Percentiles rank a stretch among this genome's conserved stretches.
phyloP scores from a whole-genome alignment of 345 rosid genomes.

The Diplotaxis tenuifolia region DNA sequence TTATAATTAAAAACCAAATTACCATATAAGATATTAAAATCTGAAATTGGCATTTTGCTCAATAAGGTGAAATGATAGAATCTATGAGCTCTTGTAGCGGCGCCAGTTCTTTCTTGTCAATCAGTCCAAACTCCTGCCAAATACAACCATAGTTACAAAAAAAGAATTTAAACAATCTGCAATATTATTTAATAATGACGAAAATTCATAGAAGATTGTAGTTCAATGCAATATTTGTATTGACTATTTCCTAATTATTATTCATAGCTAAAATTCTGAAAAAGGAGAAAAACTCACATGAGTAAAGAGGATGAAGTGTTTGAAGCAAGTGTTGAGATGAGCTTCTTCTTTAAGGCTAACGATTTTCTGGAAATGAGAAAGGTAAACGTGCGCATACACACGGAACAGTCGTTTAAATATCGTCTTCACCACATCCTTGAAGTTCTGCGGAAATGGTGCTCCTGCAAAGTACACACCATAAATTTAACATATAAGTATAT shows the following conservation, averaged over 20 bases:
- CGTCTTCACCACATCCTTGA: slow-evolving; percentile 94
- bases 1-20: slow-evolving; percentile 15
- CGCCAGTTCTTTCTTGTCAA: slow-evolving; percentile 97
- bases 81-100: slow-evolving; percentile 97
- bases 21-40: slow-evolving; percentile 22
- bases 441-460: slow-evolving; percentile 94
- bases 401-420: slow-evolving; percentile 94
- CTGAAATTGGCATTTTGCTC: slow-evolving; percentile 22
- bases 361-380: slow-evolving; percentile 96
- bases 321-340: slow-evolving; percentile 98
- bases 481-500: background rate
- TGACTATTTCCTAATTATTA: background rate
- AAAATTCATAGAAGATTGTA: background rate
- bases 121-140: slow-evolving; percentile 85
- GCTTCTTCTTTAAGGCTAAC: slow-evolving; percentile 99
- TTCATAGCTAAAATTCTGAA: background rate
- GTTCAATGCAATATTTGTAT: background rate
- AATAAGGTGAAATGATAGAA: slow-evolving; percentile 78
- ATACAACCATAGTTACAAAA: background rate
- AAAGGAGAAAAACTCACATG: slow-evolving; percentile 55
- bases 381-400: slow-evolving; percentile 95
- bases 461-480: slow-evolving; percentile 41
- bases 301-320: slow-evolving; percentile 94
- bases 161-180: background rate
- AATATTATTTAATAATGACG: background rate